phyloP scores from a whole-genome alignment of 2,329 filamentous ascomycete genomes.

The Arthrobotrys pseudoclavata region DNA sequence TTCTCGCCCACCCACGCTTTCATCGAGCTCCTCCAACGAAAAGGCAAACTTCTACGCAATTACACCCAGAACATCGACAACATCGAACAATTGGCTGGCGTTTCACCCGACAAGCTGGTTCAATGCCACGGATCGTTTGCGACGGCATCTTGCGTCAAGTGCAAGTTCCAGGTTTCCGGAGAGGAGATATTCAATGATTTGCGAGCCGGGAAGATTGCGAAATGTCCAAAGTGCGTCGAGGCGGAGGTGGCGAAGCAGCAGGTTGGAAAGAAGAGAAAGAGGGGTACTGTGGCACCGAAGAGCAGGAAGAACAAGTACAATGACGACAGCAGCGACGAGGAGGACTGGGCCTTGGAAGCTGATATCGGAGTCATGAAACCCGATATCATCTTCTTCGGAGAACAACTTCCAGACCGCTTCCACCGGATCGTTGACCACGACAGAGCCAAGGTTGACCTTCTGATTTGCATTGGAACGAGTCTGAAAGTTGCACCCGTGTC shows the following conservation, averaged over 20 bases:
- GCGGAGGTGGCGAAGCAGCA: constrained; percentile 71
- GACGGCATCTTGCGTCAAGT: constrained; percentile 88
- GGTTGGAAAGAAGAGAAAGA: constrained; percentile 68
- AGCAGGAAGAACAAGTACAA: constrained; percentile 62
- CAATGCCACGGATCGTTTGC: constrained; percentile 98
- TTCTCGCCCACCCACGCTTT: constrained; percentile 95
- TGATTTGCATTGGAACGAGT: constrained; percentile 95
- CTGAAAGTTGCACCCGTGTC: constrained; percentile 96
- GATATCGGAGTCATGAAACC: constrained; percentile 67
- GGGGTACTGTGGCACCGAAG: constrained; percentile 65
- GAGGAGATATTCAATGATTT: constrained; percentile 85
- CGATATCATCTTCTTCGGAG: constrained; percentile 77
- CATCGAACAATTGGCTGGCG: constrained; percentile 87
- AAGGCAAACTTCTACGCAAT: constrained; percentile 91
- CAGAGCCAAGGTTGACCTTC: constrained; percentile 82
- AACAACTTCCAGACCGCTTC: constrained; percentile 86
- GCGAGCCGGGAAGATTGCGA: constrained; percentile 79
- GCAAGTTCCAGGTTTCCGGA: constrained; percentile 79
- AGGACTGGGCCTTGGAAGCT: constrained; percentile 65
- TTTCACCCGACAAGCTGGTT: constrained; percentile 83
- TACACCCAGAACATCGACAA: constrained; percentile 99
- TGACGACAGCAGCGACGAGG: constrained; percentile 62
- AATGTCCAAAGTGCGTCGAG: constrained; percentile 79
- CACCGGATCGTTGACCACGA: constrained; percentile 87
- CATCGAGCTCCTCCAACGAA: constrained; percentile 87